Evolutionary conservation across 2,329 filamentous ascomycete genomes (phyloP).

Genomic region (Helotiales sp.): DNA sequence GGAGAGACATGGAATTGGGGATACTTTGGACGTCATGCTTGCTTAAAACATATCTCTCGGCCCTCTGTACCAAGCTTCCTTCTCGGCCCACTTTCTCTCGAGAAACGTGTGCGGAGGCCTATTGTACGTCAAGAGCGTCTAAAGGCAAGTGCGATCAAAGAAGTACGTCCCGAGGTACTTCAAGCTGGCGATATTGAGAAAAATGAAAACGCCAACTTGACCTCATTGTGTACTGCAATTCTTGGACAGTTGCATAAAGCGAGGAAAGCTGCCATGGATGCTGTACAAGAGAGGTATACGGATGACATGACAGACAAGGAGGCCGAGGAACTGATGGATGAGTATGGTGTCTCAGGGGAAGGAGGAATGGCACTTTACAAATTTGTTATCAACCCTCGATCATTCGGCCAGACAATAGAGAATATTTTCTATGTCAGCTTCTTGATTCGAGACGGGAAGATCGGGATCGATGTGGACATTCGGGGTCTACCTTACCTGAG

Average conservation of each 20-base stretch:
- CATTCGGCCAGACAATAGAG: constrained; percentile 93
- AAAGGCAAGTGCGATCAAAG: constrained; percentile 64
- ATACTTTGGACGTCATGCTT: constrained; percentile 75
- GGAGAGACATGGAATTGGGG: constrained; percentile 86
- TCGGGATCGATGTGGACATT: constrained; percentile 72
- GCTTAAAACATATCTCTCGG: constrained; percentile 69
- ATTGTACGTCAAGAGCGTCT: constrained; percentile 68
- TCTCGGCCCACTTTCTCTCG: constrained; percentile 82
- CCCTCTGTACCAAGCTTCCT: constrained; percentile 82
- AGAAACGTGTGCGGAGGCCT: constrained; percentile 75
- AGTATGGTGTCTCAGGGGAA: constrained; percentile 63
- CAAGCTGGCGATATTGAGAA: constrained; percentile 70
- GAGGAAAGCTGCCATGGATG: constrained; percentile 1
- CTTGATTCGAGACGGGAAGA: constrained; percentile 80
- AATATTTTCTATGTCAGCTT: constrained; percentile 98
- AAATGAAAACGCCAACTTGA: constrained; percentile 77
- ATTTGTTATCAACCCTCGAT: constrained; percentile 86
- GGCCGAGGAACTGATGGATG: constrained; percentile 56
- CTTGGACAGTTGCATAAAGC: constrained; percentile 36
- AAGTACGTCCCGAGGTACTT: constrained; percentile 78
- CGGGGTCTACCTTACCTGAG: constrained; percentile 75
- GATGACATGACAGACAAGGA: constrained; percentile 50
- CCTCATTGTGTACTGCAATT: constrained; percentile 76
- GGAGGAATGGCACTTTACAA: constrained; percentile 78
- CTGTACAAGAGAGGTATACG: constrained; percentile 42